Conservation (phyloP, 768 basidiomycete genomes). For the Calocera viscosa region DNA sequence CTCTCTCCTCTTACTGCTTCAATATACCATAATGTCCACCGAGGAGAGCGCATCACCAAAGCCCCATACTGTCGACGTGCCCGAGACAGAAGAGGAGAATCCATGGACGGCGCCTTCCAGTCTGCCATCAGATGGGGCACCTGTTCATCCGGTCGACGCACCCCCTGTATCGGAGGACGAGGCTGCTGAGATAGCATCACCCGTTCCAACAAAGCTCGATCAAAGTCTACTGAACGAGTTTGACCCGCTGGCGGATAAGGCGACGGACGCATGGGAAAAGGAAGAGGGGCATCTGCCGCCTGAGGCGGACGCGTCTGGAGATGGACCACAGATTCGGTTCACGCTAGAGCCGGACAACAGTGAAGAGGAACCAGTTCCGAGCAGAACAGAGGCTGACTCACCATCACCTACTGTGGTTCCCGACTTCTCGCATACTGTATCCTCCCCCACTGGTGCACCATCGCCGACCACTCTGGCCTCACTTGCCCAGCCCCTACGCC, state of each 20-base stretch:
- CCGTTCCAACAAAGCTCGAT: background rate
- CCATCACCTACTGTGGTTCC: background rate
- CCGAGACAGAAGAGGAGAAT: background rate
- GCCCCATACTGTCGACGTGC: background rate
- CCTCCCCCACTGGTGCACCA: background rate
- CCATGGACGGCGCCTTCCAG: background rate
- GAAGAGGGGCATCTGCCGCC: background rate
- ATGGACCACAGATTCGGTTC: background rate
- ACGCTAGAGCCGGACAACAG: background rate
- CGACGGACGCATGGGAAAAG: background rate
- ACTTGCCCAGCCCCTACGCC: background rate
- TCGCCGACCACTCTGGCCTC: background rate
- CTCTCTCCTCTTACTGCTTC: background rate
- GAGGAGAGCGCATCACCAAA: background rate
- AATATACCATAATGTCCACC: background rate
- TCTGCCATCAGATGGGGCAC: background rate
- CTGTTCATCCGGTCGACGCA: background rate
- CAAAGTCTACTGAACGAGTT: background rate
- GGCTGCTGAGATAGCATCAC: background rate
- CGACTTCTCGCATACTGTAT: background rate
- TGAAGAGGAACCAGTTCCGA: background rate
- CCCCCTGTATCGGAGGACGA: background rate
- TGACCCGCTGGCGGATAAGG: background rate
- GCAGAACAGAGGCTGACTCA: background rate
- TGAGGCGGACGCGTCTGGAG: background rate